Evolutionary conservation across 192 early-diverging fungal genomes (phyloP).

Genomic region (Entophlyctis luteolus): DNA sequence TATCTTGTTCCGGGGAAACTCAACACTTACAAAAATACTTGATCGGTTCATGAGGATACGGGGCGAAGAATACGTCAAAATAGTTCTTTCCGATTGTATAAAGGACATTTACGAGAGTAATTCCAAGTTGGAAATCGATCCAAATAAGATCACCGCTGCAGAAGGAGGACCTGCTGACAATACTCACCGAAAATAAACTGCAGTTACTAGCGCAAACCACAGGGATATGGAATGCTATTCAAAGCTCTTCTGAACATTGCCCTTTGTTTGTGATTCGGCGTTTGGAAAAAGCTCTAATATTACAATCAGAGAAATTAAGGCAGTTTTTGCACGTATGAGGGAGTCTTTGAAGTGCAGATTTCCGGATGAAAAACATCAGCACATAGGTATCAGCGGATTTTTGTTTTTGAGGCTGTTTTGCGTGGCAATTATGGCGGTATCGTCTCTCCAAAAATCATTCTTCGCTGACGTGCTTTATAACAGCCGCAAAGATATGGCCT

Average conservation of each 20-base stretch:
- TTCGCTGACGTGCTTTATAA: no score
- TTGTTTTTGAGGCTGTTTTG: constrained; percentile 59
- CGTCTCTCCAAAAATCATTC: no score
- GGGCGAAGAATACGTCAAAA: constrained; percentile 42
- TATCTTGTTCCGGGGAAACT: constrained; percentile 57
- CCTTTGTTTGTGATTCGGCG: constrained; percentile 41
- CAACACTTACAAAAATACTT: constrained; percentile 51
- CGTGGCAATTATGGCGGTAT: constrained; percentile 53
- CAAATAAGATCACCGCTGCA: constrained; percentile 22
- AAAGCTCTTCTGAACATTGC: no score
- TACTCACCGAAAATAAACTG: constrained; percentile 27
- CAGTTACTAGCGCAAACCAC: constrained; percentile 32
- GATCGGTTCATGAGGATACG: constrained; percentile 59
- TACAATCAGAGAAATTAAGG: constrained; percentile 4
- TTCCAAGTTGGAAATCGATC: constrained; percentile 1
- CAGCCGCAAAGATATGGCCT: constrained; percentile 51
- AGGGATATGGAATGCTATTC: constrained; percentile 42
- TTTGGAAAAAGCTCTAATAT: no score
- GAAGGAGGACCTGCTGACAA: constrained; percentile 25
- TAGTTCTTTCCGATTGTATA: constrained; percentile 34
- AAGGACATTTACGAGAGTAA: constrained; percentile 13
- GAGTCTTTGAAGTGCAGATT: constrained; percentile 9
- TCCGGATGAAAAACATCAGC: constrained; percentile 31
- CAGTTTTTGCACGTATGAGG: constrained; percentile 22
- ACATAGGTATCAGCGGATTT: constrained; percentile 52